Evolutionary conservation across 1,284 basidiomycete genomes (phyloP), one percentile per base, ranked within the genome.

Genomic region (Anthracocystis panici-leucophaei): DNA sequence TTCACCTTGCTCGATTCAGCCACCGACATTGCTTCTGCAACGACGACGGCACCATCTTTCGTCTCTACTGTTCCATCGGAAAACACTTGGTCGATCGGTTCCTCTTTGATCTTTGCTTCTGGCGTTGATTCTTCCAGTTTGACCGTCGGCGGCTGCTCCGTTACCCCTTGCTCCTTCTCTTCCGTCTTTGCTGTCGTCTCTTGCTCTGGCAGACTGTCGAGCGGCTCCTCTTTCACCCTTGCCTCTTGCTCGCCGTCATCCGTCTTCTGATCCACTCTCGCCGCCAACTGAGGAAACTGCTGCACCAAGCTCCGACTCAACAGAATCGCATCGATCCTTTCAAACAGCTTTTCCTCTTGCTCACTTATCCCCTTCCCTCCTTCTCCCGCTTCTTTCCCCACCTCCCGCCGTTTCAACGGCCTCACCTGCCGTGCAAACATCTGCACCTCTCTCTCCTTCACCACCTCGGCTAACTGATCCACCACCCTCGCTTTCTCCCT

Each of bases 231-330:
- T 6, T 29, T 23, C 31, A 8, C 14, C 12, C 5, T 18, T 2
- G n/a, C 46, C 14, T 46, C 25, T 20, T 29, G 3, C 31, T 20
- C 41, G 14, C 35, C 35, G 5, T 3, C 38, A 20, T 44, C 31
- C n/a, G 10, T 41, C 50, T 7, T 16, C 44, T 56, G 35, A 2
- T 5, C 31, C 16, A 20, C 42, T 40, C 42, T 5, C 18, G 11
- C n/a, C 50, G 44, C 29, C 46, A 59, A 25, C 48, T 29, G 46
- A 27, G 61, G 52, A 60, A 64, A 38, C 31, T 64, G 61, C 48
- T 63, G 57, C 44, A 69, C 35, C 42, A 69, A 38, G 12, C 60
- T 69, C 42, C 60, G 23, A 16, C 56, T 31, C 60, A 69, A 41
- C 49, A 69, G n/a, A 5, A 69, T 61, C 33, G 23, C 46, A 52